Evolutionary conservation across 129 eudicot species (phyloP), one percentile per base, ranked within the genome.

Genomic region (Centella asiatica): DNA sequence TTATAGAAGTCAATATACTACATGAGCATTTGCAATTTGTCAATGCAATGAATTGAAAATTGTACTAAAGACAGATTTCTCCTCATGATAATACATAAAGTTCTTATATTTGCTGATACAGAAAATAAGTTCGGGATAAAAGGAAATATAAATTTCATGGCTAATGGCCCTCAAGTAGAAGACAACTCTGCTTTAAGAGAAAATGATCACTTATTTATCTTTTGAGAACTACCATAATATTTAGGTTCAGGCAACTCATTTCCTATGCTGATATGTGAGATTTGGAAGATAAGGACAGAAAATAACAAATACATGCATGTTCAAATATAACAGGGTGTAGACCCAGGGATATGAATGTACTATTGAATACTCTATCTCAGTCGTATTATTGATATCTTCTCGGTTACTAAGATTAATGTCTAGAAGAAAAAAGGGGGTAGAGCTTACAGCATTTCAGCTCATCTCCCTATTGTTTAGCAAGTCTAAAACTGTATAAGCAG

Each of bases 401-500:
- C 13, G 6, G 22, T 53, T 11, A 53, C 34, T 20, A 57, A 33
- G n/a, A 34, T 25, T 32, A 15, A 6, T 57, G 17, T 42, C 17
- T 2, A 26, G 7, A 14, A 39, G 13, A 8, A 23, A 23, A 26
- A 42, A 46, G 25, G 14, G 36, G 0, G 29, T 32, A 8, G 23
- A 69, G 58, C 73, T 46, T 58, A 58, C 66, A 31, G 18, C 52
- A 47, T 39, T 57, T 74, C 36, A 76, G 69, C 60, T 79, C 66
- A 39, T 66, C 46, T 66, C 78, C 53, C 73, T 77, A 63, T 55
- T 74, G 62, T 76, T 84, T 44, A 87, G 90, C 86, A 87, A 78
- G 83, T 92, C 81, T 47, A 87, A 62, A 71, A 87, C 86, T 61
- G 90, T 74, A 74, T 57, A 84, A 61, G 96, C 93, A 81, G 98